These are phyloP conservation scores for Gliomastix tumulicola DNA, from an alignment of 2,329 filamentous ascomycete genomes.

Conservation along the genomic window DNA sequence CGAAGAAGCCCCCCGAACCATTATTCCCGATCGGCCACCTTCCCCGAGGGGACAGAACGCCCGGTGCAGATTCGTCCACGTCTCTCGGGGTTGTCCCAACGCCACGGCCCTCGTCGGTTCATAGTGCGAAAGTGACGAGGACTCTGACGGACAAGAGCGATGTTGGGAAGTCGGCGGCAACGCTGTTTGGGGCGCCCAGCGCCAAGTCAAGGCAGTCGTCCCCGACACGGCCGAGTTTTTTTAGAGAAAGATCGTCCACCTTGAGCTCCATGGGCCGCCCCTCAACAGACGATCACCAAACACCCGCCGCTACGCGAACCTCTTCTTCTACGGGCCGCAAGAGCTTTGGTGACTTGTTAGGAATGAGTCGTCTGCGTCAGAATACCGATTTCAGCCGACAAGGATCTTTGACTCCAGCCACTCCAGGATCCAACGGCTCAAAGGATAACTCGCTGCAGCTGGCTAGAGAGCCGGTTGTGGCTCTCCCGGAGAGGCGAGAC, in stretches of 20 bases:
- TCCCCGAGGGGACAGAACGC: constrained; percentile 60
- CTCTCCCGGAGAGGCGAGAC: constrained; percentile 73
- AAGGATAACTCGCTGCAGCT: constrained; percentile 81
- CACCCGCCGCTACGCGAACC: constrained; percentile 62
- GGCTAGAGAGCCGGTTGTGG: constrained; percentile 60
- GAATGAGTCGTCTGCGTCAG: constrained; percentile 70
- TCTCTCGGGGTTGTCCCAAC: constrained; percentile 28
- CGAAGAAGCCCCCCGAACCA: constrained; percentile 65
- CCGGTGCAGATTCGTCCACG: constrained; percentile 29
- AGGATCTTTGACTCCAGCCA: constrained; percentile 61
- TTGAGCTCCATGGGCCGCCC: constrained; percentile 73
- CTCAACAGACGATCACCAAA: constrained; percentile 63
- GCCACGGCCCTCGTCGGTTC: constrained; percentile 26
- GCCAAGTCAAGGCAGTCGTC: constrained; percentile 59
- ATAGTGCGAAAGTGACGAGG: constrained; percentile 12
- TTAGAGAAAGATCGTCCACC: constrained; percentile 79
- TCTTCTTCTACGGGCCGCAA: constrained; percentile 88
- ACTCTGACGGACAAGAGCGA: constrained; percentile 3
- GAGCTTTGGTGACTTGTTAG: constrained; percentile 87
- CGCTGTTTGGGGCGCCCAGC: too few relatives aligned
- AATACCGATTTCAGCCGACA: constrained; percentile 69
- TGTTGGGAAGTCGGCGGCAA: too few relatives aligned
- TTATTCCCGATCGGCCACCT: constrained; percentile 82
- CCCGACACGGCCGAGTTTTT: constrained; percentile 51
- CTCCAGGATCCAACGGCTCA: constrained; percentile 62